These are phyloP conservation scores for Fusarium chlamydosporum DNA, from an alignment of 2,329 filamentous ascomycete species.

Conservation along the genomic window DNA sequence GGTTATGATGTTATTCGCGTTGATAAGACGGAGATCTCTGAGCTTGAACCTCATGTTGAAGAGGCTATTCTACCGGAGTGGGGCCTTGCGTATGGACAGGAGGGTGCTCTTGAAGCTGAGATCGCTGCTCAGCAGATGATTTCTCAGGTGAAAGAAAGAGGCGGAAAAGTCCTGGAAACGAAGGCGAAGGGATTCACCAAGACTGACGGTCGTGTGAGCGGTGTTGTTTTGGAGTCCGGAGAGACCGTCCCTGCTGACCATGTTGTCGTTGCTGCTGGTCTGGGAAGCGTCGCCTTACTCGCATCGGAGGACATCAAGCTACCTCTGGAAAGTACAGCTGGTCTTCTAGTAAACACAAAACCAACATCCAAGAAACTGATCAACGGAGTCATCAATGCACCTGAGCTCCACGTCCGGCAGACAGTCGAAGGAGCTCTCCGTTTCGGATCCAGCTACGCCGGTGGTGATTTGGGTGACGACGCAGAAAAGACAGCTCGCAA, in stretches of 20 bases:
- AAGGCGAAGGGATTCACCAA: constrained; percentile 6
- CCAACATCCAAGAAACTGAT: constrained; percentile 15
- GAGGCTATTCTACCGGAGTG: constrained; percentile 24
- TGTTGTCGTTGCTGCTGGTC: constrained; percentile 33
- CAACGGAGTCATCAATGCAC: constrained; percentile 25
- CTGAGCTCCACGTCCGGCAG: constrained; percentile 30
- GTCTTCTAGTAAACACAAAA: constrained; percentile 36
- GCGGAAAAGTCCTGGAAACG: neutral
- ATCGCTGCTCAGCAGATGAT: constrained; percentile 29
- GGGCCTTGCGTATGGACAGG: constrained; percentile 16
- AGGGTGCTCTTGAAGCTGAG: constrained; percentile 38
- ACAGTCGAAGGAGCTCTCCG: constrained; percentile 32
- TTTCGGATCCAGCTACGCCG: constrained; percentile 22
- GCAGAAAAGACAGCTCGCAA: constrained; percentile 24
- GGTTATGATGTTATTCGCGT: constrained; percentile 19
- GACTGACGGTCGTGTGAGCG: neutral
- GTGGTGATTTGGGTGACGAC: constrained; percentile 27
- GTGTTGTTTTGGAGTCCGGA: constrained; percentile 20
- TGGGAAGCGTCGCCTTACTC: constrained; percentile 29
- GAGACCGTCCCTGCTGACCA: constrained; percentile 20
- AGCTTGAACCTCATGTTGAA: constrained; percentile 21
- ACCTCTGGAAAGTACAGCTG: constrained; percentile 15
- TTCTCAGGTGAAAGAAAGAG: constrained; percentile 1
- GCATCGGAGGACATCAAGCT: constrained; percentile 19
- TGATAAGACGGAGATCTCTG: neutral